Evolutionary conservation across 176 grass and related monocot species (phyloP).

Genomic region (Metroxylon sagu): DNA sequence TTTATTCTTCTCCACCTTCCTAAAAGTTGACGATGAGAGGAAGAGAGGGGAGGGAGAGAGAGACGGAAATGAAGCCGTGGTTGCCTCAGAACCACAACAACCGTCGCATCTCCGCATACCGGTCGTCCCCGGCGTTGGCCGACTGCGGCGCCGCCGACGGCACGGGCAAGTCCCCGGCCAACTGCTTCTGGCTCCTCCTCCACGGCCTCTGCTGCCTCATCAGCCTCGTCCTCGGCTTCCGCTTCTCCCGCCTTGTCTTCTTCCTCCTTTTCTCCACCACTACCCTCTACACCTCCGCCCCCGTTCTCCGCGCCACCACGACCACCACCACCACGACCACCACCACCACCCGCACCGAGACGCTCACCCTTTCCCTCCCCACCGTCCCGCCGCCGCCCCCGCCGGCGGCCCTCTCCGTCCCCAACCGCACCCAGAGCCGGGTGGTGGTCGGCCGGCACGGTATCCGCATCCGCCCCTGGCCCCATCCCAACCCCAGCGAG

Average conservation of each 20-base stretch:
- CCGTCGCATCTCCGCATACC: constrained; percentile 41
- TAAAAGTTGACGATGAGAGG: not conserved
- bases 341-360: not conserved
- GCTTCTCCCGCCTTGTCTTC: constrained; percentile 86
- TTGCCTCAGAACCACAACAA: constrained; percentile 17
- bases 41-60: not conserved
- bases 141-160: constrained; percentile 8
- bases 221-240: constrained; percentile 81
- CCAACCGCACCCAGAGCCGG: constrained; percentile 26
- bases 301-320: constrained; percentile 11
- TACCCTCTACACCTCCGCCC: constrained; percentile 21
- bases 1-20: not conserved
- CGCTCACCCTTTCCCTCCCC: constrained; percentile 25
- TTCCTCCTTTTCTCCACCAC: constrained; percentile 78
- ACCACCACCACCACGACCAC: constrained; percentile 22
- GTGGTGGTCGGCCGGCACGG: constrained; percentile 70
- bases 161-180: constrained; percentile 27
- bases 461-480: constrained; percentile 71
- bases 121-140: constrained; percentile 24
- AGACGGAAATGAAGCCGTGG: constrained; percentile 37
- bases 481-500: constrained; percentile 56
- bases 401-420: not conserved
- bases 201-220: constrained; percentile 76
- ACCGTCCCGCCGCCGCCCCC: constrained; percentile 24
- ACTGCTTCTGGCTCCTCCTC: constrained; percentile 52